These are phyloP conservation scores for Gymnopus androsaceus DNA, from an alignment of 1,284 basidiomycete species.

Conservation along the genomic window DNA sequence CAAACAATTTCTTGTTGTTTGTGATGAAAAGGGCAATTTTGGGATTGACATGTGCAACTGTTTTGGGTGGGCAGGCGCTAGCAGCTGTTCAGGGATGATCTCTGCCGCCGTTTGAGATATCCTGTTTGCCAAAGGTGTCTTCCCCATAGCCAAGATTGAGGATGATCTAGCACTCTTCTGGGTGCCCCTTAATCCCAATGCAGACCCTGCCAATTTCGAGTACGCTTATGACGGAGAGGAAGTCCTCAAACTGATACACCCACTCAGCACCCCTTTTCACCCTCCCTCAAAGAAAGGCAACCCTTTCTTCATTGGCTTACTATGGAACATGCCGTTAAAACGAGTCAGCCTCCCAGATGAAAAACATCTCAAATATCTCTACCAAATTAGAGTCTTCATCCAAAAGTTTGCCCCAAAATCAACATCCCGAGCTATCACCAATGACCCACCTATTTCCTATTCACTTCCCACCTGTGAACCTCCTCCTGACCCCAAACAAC, in stretches of 20 bases:
- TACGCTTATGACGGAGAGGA: constrained; percentile 7
- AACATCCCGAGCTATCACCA: neutral
- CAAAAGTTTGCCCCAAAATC: neutral
- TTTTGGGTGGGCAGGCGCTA: too few relatives aligned
- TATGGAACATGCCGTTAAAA: constrained; percentile 18
- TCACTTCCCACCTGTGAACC: too few relatives aligned
- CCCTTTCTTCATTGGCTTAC: constrained; percentile 20
- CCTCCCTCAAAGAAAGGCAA: constrained; percentile 16
- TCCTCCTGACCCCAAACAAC: too few relatives aligned
- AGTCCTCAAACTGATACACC: neutral
- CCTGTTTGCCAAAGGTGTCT: too few relatives aligned
- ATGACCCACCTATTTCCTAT: too few relatives aligned
- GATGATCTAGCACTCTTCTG: constrained; percentile 24
- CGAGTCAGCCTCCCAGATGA: constrained; percentile 17
- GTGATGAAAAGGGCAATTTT: too few relatives aligned
- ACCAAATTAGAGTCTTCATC: constrained; percentile 11
- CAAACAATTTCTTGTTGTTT: too few relatives aligned
- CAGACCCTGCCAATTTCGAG: neutral
- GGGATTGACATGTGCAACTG: too few relatives aligned
- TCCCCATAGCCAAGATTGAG: too few relatives aligned
- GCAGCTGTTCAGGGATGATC: too few relatives aligned
- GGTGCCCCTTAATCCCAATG: constrained; percentile 8
- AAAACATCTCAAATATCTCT: constrained; percentile 23
- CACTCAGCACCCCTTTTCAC: constrained; percentile 14
- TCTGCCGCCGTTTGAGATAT: too few relatives aligned